Conservation (phyloP, 2,329 filamentous ascomycete genomes). For the Hirsutella thompsonii region DNA sequence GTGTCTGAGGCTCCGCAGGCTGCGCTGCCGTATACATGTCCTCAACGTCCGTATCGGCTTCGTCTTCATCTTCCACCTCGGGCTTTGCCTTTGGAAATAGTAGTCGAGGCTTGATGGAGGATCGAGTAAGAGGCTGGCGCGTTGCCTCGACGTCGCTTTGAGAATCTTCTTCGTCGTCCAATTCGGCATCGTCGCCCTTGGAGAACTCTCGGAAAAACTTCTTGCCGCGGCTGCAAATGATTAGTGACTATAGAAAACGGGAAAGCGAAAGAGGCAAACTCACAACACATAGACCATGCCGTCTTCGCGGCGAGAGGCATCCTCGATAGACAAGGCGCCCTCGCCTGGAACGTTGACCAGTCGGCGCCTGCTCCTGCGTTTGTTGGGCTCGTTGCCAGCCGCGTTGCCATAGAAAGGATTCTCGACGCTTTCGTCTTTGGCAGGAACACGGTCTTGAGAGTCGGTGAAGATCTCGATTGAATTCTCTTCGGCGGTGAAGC, state of each 20-base stretch:
- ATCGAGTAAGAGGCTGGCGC: constrained; percentile 44
- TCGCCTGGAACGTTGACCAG: constrained; percentile 42
- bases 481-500: constrained; percentile 43
- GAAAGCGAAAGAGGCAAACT: constrained; percentile 24
- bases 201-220: constrained; percentile 61
- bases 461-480: constrained; percentile 67
- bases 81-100: constrained; percentile 48
- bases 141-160: constrained; percentile 21
- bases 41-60: constrained; percentile 47
- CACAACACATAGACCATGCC: constrained; percentile 69
- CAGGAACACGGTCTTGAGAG: constrained; percentile 63
- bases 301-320: constrained; percentile 52
- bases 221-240: constrained; percentile 54
- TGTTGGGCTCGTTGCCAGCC: constrained; percentile 24
- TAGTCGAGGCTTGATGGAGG: constrained; percentile 58
- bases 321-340: constrained; percentile 45
- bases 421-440: constrained; percentile 48
- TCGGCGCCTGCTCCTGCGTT: constrained; percentile 42
- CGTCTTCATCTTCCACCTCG: constrained; percentile 35
- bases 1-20: constrained; percentile 17
- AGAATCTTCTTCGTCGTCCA: constrained; percentile 16
- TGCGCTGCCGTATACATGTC: constrained; percentile 22
- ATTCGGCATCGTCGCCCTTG: constrained; percentile 19
- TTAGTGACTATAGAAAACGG: not conserved
- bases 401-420: constrained; percentile 58